phyloP scores from a whole-genome alignment of 2,329 filamentous ascomycete genomes.

The Scleromitrula shiraiana region DNA sequence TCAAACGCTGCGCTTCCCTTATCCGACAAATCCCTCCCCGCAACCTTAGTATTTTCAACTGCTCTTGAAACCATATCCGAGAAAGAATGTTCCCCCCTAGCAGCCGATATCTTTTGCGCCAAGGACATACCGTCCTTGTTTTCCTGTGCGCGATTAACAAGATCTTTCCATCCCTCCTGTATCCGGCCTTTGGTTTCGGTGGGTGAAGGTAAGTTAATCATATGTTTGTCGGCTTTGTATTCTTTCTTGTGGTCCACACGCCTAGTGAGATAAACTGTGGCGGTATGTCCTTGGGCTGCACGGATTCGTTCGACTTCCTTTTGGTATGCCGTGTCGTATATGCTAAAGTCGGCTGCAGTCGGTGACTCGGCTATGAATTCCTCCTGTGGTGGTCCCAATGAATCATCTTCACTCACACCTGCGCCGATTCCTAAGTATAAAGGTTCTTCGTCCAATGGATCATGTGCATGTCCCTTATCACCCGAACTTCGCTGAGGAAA shows the following conservation, averaged over 20 bases:
- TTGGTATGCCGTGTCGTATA: constrained; percentile 84
- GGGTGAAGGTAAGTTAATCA: constrained; percentile 20
- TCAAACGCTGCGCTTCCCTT: background rate
- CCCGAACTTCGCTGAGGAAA: constrained; percentile 27
- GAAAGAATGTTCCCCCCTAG: constrained; percentile 12
- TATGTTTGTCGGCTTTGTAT: constrained; percentile 27
- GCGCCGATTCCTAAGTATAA: constrained; percentile 72
- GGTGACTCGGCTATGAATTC: constrained; percentile 74
- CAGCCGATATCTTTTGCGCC: constrained; percentile 9
- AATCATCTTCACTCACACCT: constrained; percentile 42
- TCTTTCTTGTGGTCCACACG: constrained; percentile 37
- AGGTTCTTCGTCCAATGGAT: constrained; percentile 52
- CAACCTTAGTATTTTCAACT: constrained; percentile 18
- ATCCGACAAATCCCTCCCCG: constrained; percentile 3
- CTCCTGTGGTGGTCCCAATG: constrained; percentile 28
- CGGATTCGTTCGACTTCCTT: constrained; percentile 71
- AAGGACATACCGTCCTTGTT: constrained; percentile 8
- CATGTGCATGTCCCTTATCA: constrained; percentile 54
- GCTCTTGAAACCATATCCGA: constrained; percentile 23
- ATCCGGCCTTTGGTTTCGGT: constrained; percentile 14
- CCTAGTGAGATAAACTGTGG: constrained; percentile 51
- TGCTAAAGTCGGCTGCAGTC: constrained; percentile 72
- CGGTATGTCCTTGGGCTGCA: constrained; percentile 36
- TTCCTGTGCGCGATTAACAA: constrained; percentile 27
- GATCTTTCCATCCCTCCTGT: constrained; percentile 24